A percentile compares a stretch with the other conserved stretches of the same genome.
phyloP scores from a whole-genome alignment of 2,329 filamentous ascomycete species.

The Atkinsonella hypoxylon region DNA sequence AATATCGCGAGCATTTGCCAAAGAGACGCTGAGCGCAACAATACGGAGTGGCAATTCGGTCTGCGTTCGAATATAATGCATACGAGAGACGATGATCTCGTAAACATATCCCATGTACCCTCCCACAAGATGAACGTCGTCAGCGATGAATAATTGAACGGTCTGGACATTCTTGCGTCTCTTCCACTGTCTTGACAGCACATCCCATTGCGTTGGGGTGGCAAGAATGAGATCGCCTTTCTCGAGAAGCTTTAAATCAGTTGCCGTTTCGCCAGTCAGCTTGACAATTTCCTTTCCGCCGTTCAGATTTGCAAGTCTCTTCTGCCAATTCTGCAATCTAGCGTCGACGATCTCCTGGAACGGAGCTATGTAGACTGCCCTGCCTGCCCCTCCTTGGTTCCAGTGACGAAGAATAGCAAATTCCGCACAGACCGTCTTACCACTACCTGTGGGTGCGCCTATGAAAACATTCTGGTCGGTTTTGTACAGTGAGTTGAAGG shows the following conservation, averaged over 20 bases:
- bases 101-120: conserved; percentile 81
- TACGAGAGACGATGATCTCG: conserved; percentile 92
- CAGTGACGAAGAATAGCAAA: conserved; percentile 86
- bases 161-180: conserved; percentile 89
- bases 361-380: conserved; percentile 87
- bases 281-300: conserved; percentile 88
- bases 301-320: conserved; percentile 56
- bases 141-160: conserved; percentile 83
- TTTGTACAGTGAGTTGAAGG: conserved; percentile 85
- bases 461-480: conserved; percentile 91
- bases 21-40: conserved; percentile 77
- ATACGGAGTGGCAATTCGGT: conserved; percentile 78
- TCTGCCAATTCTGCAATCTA: conserved; percentile 73
- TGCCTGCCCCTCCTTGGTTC: conserved; percentile 44
- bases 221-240: conserved; percentile 81
- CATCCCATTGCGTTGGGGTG: conserved; percentile 91
- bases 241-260: conserved; percentile 80
- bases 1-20: conserved; percentile 86
- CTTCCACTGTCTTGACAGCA: conserved; percentile 91
- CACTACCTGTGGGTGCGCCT: conserved; percentile 84
- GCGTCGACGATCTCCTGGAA: conserved; percentile 88
- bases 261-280: conserved; percentile 82
- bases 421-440: conserved; percentile 94
- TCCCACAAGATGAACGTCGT: conserved; percentile 88
- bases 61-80: conserved; percentile 90